Evolutionary conservation across 768 basidiomycete species (phyloP).

Genomic region (Tylopilus balloui): DNA sequence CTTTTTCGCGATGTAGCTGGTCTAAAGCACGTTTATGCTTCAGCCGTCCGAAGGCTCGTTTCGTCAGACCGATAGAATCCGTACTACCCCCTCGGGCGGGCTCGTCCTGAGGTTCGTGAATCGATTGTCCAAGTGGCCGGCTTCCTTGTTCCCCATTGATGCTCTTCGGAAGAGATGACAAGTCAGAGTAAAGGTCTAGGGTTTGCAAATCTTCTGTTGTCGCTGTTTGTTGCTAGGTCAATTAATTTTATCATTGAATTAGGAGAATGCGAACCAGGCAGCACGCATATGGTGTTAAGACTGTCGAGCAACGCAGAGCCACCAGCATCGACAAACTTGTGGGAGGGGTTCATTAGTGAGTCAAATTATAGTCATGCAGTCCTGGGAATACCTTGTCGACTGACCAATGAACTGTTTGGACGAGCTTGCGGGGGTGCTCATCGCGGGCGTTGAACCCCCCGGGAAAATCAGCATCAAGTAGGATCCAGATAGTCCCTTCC

Average conservation of each 20-base stretch:
- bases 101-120: conserved; percentile 8
- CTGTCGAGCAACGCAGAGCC: conserved; percentile 35
- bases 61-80: conserved; percentile 31
- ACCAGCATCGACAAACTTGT: conserved; percentile 22
- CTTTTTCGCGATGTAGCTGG: conserved; percentile 15
- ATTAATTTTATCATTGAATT: not conserved
- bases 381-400: conserved; percentile 37
- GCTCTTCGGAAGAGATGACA: conserved; percentile 59
- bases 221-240: conserved; percentile 34
- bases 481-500: conserved; percentile 41
- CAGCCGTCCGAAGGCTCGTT: conserved; percentile 44
- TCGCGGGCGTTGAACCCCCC: conserved; percentile 8
- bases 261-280: conserved; percentile 41
- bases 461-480: conserved; percentile 45
- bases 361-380: not conserved
- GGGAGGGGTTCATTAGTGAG: not conserved
- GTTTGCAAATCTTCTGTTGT: conserved; percentile 43
- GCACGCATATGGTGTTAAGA: conserved; percentile 42
- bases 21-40: conserved; percentile 49
- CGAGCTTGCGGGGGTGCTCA: conserved; percentile 19
- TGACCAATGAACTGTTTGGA: conserved; percentile 32
- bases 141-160: conserved; percentile 42
- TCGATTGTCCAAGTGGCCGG: conserved; percentile 30
- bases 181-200: conserved; percentile 57
- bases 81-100: conserved; percentile 3